These are phyloP conservation scores for Reutealis trisperma DNA, from an alignment of 345 rosid genomes.

Conservation along the genomic window DNA sequence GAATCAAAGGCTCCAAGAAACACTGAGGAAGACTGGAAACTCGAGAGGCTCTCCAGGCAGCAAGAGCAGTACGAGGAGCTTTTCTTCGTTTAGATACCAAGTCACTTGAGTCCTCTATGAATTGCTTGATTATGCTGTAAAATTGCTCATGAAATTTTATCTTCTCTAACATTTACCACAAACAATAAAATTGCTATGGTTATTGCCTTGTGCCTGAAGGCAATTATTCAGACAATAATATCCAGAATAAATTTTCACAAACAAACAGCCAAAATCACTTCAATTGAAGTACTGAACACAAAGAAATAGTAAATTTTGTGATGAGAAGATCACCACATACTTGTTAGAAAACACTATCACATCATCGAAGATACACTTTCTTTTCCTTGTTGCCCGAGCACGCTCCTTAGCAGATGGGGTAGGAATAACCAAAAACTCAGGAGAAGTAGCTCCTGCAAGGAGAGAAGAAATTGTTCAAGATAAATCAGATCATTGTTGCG, in stretches of 20 bases:
- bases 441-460: slow-evolving; percentile 47
- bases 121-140: slow-evolving; percentile 56
- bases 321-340: slow-evolving; percentile 43
- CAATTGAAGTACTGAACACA: background rate
- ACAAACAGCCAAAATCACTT: slow-evolving; percentile 8
- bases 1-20: slow-evolving; percentile 57
- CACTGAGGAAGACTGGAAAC: slow-evolving; percentile 35
- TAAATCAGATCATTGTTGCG: background rate
- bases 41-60: slow-evolving; percentile 45
- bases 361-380: slow-evolving; percentile 66
- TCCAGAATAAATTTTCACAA: background rate
- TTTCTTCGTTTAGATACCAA: slow-evolving; percentile 60
- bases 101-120: slow-evolving; percentile 55
- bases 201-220: slow-evolving; percentile 1
- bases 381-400: slow-evolving; percentile 45
- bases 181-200: background rate
- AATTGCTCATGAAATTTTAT: slow-evolving; percentile 17
- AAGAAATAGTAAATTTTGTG: slow-evolving; percentile 1
- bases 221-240: slow-evolving; percentile 2
- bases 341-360: slow-evolving; percentile 53
- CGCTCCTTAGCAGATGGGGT: slow-evolving; percentile 70
- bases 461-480: slow-evolving; percentile 5
- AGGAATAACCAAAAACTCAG: slow-evolving; percentile 44
- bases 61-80: slow-evolving; percentile 35
- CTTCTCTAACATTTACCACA: background rate